phyloP scores from a whole-genome alignment of 2,329 filamentous ascomycete genomes.

The Pestalotiopsis sp. region DNA sequence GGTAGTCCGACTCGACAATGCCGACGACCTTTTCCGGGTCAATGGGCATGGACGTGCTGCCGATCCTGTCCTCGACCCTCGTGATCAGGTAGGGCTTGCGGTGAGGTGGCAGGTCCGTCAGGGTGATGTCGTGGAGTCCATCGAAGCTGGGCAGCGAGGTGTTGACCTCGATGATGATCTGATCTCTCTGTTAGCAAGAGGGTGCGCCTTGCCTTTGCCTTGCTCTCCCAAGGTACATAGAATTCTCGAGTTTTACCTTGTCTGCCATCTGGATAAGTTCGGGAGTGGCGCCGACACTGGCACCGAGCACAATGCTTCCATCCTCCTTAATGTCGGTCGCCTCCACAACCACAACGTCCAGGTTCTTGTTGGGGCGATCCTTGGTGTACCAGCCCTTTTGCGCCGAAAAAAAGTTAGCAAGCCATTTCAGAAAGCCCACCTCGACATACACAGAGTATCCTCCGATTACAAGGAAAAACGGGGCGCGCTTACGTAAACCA shows the following conservation, averaged over 20 bases:
- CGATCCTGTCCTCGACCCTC: constrained; percentile 83
- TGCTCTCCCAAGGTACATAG: background rate
- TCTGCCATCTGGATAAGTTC: constrained; percentile 90
- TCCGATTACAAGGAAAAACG: background rate
- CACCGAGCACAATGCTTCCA: constrained; percentile 85
- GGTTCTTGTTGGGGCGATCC: constrained; percentile 70
- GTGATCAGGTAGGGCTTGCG: constrained; percentile 88
- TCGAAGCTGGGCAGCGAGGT: constrained; percentile 83
- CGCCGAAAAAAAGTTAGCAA: background rate
- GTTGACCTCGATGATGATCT: constrained; percentile 90
- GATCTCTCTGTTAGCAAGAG: background rate
- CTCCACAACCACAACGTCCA: constrained; percentile 86
- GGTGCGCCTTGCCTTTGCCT: background rate
- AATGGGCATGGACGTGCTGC: constrained; percentile 78
- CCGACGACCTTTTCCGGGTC: constrained; percentile 85
- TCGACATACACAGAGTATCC: background rate
- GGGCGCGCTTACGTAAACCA: constrained; percentile 68
- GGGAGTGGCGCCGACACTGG: constrained; percentile 81
- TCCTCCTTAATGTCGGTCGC: constrained; percentile 86
- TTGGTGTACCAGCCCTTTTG: constrained; percentile 78
- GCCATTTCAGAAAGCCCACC: background rate
- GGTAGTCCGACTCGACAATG: constrained; percentile 83
- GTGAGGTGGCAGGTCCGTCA: constrained; percentile 80
- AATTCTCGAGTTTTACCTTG: constrained; percentile 54
- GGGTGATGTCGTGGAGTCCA: constrained; percentile 87